phyloP scores from a whole-genome alignment of 129 eudicot species.

The Pulicaria dysenterica region DNA sequence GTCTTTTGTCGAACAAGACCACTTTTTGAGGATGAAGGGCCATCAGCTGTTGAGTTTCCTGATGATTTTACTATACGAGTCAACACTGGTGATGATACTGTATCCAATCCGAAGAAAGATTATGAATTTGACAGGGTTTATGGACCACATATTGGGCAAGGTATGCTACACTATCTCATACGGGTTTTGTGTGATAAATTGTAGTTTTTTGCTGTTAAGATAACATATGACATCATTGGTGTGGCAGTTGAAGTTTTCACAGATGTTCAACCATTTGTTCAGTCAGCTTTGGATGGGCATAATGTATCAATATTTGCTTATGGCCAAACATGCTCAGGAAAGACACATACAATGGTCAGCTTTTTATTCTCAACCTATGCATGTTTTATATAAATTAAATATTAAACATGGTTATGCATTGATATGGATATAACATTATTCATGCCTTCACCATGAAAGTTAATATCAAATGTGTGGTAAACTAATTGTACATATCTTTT shows the following conservation, averaged over 20 bases:
- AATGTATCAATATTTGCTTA: slow-evolving; percentile 90
- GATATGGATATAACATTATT: slow-evolving; percentile 4
- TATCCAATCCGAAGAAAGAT: slow-evolving; percentile 89
- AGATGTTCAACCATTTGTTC: slow-evolving; percentile 98
- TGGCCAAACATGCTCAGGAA: slow-evolving; percentile 92
- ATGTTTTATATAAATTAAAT: neutral
- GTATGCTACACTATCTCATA: slow-evolving; percentile 39
- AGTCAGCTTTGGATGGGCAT: slow-evolving; percentile 98
- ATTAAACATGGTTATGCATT: slow-evolving; percentile 16
- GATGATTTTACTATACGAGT: slow-evolving; percentile 82
- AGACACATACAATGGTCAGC: slow-evolving; percentile 91
- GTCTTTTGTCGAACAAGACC: slow-evolving; percentile 95
- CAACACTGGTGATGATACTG: slow-evolving; percentile 72
- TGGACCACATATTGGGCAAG: slow-evolving; percentile 99
- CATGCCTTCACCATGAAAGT: slow-evolving; percentile 10
- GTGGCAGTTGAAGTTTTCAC: slow-evolving; percentile 88
- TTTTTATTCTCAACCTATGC: slow-evolving; percentile 26
- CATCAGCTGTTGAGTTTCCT: slow-evolving; percentile 82
- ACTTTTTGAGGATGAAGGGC: slow-evolving; percentile 96
- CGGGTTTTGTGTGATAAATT: slow-evolving; percentile 20
- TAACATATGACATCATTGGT: slow-evolving; percentile 18
- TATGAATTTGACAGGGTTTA: slow-evolving; percentile 96
- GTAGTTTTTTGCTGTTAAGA: slow-evolving; percentile 20
- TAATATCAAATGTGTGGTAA: slow-evolving; percentile 4
- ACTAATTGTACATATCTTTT: neutral